Conservation (phyloP, 768 basidiomycete genomes). For the Collybia nuda region DNA sequence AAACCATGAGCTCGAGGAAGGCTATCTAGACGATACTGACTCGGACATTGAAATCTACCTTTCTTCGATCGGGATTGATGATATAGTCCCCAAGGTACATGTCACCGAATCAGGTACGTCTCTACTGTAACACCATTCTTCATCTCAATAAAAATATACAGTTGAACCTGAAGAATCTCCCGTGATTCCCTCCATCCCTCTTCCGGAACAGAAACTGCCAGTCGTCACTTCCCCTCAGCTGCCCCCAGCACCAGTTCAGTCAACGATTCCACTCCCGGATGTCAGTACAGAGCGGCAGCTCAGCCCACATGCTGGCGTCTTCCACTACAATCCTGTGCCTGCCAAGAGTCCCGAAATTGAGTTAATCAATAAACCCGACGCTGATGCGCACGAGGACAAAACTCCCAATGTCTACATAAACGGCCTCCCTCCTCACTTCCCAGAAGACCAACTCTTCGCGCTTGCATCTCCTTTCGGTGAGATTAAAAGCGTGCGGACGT, state of each 20-base stretch:
- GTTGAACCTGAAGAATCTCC: too few species aligned
- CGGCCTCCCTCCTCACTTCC: constrained; percentile 79
- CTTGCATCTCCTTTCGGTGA: constrained; percentile 72
- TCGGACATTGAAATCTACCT: constrained; percentile 35
- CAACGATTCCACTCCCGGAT: constrained; percentile 8
- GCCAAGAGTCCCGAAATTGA: not conserved
- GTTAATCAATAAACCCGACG: not conserved
- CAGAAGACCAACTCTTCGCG: constrained; percentile 75
- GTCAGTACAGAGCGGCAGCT: constrained; percentile 1
- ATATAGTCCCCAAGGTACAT: constrained; percentile 14
- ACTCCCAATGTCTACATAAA: constrained; percentile 89
- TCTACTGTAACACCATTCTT: not conserved
- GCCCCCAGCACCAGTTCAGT: constrained; percentile 1
- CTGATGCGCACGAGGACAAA: constrained; percentile 23
- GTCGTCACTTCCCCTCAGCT: not conserved
- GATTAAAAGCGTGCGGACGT: constrained; percentile 78
- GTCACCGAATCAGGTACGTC: too few species aligned
- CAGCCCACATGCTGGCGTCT: not conserved
- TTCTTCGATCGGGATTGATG: constrained; percentile 28
- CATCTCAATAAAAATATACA: not conserved
- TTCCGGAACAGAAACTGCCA: not conserved
- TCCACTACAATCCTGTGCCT: not conserved
- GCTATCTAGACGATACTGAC: constrained; percentile 13
- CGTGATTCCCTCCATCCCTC: not conserved
- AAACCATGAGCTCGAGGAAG: constrained; percentile 7